These are phyloP conservation scores for Sherardia arvensis DNA, from an alignment of 257 asterid species.

Conservation along the genomic window DNA sequence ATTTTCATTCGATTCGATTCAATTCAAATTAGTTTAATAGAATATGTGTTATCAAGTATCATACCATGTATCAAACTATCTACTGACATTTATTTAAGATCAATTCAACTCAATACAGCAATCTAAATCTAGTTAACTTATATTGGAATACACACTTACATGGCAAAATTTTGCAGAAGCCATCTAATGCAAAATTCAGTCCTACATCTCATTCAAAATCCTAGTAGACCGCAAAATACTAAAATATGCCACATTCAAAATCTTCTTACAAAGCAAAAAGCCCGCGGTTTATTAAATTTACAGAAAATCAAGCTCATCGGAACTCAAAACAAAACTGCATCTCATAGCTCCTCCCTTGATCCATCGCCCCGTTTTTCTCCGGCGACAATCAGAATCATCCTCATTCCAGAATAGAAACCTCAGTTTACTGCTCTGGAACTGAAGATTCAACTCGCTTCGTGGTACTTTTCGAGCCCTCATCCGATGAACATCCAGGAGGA, in stretches of 20 bases:
- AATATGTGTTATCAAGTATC: too few species aligned
- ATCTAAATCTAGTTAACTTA: too few species aligned
- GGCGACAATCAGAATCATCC: not conserved
- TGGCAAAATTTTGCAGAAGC: not conserved
- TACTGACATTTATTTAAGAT: too few species aligned
- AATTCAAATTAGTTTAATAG: too few species aligned
- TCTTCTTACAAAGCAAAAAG: not conserved
- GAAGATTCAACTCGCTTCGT: slow-evolving; percentile 5
- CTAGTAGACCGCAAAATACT: not conserved
- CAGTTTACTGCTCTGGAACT: slow-evolving; percentile 1
- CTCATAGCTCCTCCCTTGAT: slow-evolving; percentile 26
- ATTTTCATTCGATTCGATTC: too few species aligned
- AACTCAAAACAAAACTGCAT: slow-evolving; percentile 8
- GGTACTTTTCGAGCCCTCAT: slow-evolving; percentile 11
- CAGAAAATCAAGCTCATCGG: slow-evolving; percentile 35
- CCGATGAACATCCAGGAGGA: slow-evolving; percentile 12
- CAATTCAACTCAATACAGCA: too few species aligned
- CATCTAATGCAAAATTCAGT: not conserved
- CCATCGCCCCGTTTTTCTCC: not conserved
- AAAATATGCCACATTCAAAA: not conserved
- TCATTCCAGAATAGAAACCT: not conserved
- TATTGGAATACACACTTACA: not conserved
- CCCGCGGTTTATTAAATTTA: not conserved
- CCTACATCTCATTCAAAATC: not conserved
- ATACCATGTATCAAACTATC: too few species aligned